Percentiles rank a stretch among this genome's conserved stretches.
phyloP scores from a whole-genome alignment of 176 grass and related monocot species.

The Dactylis glomerata region DNA sequence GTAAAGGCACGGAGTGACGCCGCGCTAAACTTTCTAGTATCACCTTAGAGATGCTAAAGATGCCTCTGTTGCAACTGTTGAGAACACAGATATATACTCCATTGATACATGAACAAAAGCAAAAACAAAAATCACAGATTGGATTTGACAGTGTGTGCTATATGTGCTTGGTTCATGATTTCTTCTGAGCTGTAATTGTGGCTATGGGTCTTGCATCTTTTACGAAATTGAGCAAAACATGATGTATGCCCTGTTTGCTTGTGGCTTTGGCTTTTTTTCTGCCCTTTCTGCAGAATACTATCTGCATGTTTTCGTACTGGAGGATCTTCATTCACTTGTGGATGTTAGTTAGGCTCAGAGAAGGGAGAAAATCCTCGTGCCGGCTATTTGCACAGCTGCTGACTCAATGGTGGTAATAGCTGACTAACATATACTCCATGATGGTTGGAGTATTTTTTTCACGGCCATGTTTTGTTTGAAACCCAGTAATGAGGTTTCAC shows the following conservation, averaged over 20 bases:
- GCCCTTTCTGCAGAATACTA: background rate
- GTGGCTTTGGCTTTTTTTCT: background rate
- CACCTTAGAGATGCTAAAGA: slow-evolving; percentile 40
- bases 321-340: background rate
- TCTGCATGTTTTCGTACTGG: background rate
- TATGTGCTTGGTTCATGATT: background rate
- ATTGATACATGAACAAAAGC: slow-evolving; percentile 34
- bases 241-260: background rate
- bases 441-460: no score
- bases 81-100: slow-evolving; percentile 22
- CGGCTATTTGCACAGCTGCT: background rate
- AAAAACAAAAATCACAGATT: slow-evolving; percentile 25
- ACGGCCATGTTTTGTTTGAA: background rate
- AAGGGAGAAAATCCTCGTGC: background rate
- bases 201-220: background rate
- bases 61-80: slow-evolving; percentile 23
- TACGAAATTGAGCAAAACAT: background rate
- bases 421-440: no score
- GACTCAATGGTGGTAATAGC: background rate
- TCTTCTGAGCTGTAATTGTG: background rate
- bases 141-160: background rate
- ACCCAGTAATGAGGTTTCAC: background rate
- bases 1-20: no score
- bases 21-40: no score
- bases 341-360: background rate